phyloP scores from a whole-genome alignment of 2,329 filamentous ascomycete species.

The Exophiala phaeomuriformis region DNA sequence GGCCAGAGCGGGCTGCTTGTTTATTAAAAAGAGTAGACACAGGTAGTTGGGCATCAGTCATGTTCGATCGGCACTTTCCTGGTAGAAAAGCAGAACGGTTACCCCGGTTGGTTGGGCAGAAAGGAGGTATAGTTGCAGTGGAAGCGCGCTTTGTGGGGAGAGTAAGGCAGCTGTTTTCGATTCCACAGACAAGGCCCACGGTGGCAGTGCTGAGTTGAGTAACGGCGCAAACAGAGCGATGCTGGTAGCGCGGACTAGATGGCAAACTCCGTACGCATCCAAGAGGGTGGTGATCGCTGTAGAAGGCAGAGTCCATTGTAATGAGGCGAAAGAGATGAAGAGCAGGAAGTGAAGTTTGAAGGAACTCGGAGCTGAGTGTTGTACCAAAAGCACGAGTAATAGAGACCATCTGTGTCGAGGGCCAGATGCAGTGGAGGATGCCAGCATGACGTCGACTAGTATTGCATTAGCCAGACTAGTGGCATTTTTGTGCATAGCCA shows the following conservation, averaged over 20 bases:
- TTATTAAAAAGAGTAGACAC: not conserved
- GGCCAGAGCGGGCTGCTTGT: not conserved
- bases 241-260: not conserved
- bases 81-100: not conserved
- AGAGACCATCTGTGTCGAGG: too few relatives aligned
- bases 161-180: slow-evolving; percentile 8
- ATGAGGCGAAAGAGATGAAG: too few relatives aligned
- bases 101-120: slow-evolving; percentile 8
- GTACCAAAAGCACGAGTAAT: too few relatives aligned
- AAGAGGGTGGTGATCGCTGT: too few relatives aligned
- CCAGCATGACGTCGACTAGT: not conserved
- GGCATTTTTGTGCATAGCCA: not conserved
- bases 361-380: too few relatives aligned
- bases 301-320: too few relatives aligned
- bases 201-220: not conserved
- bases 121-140: not conserved
- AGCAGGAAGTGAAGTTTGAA: too few relatives aligned
- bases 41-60: slow-evolving; percentile 14
- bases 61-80: slow-evolving; percentile 13
- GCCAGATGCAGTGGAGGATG: not conserved
- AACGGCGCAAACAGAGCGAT: not conserved
- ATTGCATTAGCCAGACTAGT: not conserved
- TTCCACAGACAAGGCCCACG: not conserved
- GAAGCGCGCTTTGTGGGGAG: not conserved
- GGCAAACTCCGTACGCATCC: not conserved